Conservation (phyloP, 495 filamentous ascomycete genomes). For the Penicillium paxilli region DNA sequence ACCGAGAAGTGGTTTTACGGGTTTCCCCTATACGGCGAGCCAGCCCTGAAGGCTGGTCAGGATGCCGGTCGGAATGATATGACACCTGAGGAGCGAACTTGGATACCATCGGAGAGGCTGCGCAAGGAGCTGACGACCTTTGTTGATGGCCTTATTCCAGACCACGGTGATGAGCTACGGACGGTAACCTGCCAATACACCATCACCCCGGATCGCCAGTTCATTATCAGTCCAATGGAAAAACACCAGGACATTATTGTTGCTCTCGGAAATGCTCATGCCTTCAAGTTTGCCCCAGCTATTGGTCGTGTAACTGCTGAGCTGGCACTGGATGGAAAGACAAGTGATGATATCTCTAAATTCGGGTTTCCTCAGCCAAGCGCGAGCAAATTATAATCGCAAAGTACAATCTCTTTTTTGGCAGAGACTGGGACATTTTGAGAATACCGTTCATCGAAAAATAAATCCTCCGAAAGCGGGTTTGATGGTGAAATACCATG, state of each 20-base stretch:
- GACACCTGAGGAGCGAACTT: slow-evolving; percentile 27
- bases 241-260: slow-evolving; percentile 25
- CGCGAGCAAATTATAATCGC: no score
- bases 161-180: slow-evolving; percentile 21
- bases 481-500: no score
- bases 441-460: no score
- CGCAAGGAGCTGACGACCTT: slow-evolving; percentile 20
- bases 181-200: slow-evolving; percentile 31
- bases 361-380: no score
- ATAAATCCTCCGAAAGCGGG: no score
- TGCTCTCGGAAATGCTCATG: slow-evolving; percentile 27
- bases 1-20: no score
- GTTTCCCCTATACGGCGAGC: slow-evolving; percentile 28
- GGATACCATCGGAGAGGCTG: slow-evolving; percentile 21
- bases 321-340: slow-evolving; percentile 27
- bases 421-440: no score
- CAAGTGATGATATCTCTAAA: slow-evolving; percentile 30
- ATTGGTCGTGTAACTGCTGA: slow-evolving; percentile 29
- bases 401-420: no score
- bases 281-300: slow-evolving; percentile 32
- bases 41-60: slow-evolving; percentile 29
- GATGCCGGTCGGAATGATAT: slow-evolving; percentile 28
- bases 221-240: slow-evolving; percentile 25
- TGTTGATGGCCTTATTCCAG: slow-evolving; percentile 21
- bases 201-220: slow-evolving; percentile 29